phyloP scores from a whole-genome alignment of 306 rosid species.

The Quillaja saponaria region DNA sequence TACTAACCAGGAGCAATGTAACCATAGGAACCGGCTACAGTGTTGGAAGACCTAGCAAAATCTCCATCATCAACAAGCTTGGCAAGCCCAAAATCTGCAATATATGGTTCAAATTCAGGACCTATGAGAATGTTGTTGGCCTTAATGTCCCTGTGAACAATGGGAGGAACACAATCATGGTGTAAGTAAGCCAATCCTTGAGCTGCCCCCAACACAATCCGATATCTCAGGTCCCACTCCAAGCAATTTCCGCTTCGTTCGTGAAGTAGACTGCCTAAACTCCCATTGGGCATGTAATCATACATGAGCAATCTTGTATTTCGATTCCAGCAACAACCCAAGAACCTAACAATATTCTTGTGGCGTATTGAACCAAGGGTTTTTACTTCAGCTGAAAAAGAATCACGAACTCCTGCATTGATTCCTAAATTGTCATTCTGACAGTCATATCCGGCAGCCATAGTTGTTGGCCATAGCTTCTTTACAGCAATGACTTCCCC shows the following conservation, averaged over 20 bases:
- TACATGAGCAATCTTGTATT: conserved; percentile 76
- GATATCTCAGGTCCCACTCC: conserved; percentile 75
- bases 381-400: conserved; percentile 81
- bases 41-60: conserved; percentile 71
- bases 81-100: conserved; percentile 92
- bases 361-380: conserved; percentile 88
- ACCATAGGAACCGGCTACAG: conserved; percentile 90
- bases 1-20: conserved; percentile 90
- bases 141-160: conserved; percentile 87
- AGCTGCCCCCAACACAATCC: conserved; percentile 78
- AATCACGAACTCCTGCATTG: conserved; percentile 63
- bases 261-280: conserved; percentile 79
- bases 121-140: conserved; percentile 91
- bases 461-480: conserved; percentile 78
- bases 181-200: conserved; percentile 90
- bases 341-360: conserved; percentile 86
- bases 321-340: conserved; percentile 84
- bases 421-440: conserved; percentile 50
- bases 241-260: conserved; percentile 63
- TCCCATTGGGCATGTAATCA: conserved; percentile 88
- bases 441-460: conserved; percentile 38
- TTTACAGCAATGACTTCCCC: conserved; percentile 83
- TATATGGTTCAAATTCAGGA: conserved; percentile 78
- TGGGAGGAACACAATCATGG: conserved; percentile 90
- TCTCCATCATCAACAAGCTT: conserved; percentile 79